phyloP scores from a whole-genome alignment of 176 grass and related monocot species.

The Lolium perenne region DNA sequence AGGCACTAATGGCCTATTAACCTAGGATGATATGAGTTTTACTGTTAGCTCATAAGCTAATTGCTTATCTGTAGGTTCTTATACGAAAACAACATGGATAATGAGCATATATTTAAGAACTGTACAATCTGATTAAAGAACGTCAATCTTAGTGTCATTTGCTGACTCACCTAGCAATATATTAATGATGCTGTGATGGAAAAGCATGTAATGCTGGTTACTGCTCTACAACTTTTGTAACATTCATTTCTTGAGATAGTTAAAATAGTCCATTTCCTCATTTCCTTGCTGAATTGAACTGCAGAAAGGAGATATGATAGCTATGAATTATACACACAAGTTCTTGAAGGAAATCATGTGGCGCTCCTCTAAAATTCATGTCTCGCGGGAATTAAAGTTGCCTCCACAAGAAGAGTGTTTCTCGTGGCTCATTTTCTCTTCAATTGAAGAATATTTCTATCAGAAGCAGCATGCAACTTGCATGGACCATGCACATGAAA shows the following conservation, averaged over 20 bases:
- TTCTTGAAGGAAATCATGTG: slow-evolving; percentile 95
- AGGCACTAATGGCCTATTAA: slow-evolving; percentile 6
- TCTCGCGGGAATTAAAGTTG: slow-evolving; percentile 76
- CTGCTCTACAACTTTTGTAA: slow-evolving; percentile 14
- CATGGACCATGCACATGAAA: slow-evolving; percentile 87
- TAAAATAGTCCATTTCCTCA: slow-evolving; percentile 38
- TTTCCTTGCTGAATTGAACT: slow-evolving; percentile 48
- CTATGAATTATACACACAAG: slow-evolving; percentile 82
- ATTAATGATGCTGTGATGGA: slow-evolving; percentile 20
- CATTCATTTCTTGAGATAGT: slow-evolving; percentile 34
- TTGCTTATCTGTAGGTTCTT: slow-evolving; percentile 27
- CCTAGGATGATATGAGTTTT: slow-evolving; percentile 17
- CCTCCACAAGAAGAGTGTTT: slow-evolving; percentile 89
- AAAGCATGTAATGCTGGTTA: slow-evolving; percentile 11
- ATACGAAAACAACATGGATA: slow-evolving; percentile 25
- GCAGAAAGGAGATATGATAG: slow-evolving; percentile 70
- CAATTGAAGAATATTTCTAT: slow-evolving; percentile 99
- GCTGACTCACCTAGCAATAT: slow-evolving; percentile 16
- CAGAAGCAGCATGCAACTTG: slow-evolving; percentile 92
- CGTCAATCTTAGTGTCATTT: slow-evolving; percentile 5
- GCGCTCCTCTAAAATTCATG: slow-evolving; percentile 98
- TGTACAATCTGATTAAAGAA: slow-evolving; percentile 22
- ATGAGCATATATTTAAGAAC: slow-evolving; percentile 18
- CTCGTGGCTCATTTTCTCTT: slow-evolving; percentile 81
- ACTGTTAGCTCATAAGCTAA: slow-evolving; percentile 6